phyloP scores from a whole-genome alignment of 495 filamentous ascomycete species.

The Aspergillus taichungensis region DNA sequence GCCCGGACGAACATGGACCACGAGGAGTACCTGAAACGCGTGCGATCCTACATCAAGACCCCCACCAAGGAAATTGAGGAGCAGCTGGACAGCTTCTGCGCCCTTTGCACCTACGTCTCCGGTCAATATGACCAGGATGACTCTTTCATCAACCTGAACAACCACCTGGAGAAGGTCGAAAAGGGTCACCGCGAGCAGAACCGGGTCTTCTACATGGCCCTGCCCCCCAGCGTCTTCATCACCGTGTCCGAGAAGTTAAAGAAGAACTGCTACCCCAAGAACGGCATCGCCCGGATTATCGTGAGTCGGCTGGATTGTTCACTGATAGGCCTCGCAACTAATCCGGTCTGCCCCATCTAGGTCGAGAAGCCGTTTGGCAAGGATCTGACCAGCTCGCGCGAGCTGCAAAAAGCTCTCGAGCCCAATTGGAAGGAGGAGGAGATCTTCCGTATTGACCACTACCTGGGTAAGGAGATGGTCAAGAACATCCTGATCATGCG shows the following conservation, averaged over 20 bases:
- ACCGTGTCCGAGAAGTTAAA: slow-evolving; percentile 95
- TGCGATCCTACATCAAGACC: slow-evolving; percentile 97
- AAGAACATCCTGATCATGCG: slow-evolving; percentile 98
- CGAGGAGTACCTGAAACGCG: slow-evolving; percentile 83
- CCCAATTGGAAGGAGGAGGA: slow-evolving; percentile 99
- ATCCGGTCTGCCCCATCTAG: slow-evolving; percentile 31
- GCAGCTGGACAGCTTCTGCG: slow-evolving; percentile 82
- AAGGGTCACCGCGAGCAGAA: slow-evolving; percentile 73
- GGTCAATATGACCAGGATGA: slow-evolving; percentile 98
- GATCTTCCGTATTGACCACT: slow-evolving; percentile 99
- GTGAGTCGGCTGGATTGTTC: slow-evolving; percentile 36
- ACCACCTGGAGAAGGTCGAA: slow-evolving; percentile 86
- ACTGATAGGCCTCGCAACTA: too few species aligned
- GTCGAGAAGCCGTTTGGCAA: slow-evolving; percentile 99
- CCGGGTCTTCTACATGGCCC: slow-evolving; percentile 97
- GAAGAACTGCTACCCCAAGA: slow-evolving; percentile 87
- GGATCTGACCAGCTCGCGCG: slow-evolving; percentile 86
- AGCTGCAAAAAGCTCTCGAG: slow-evolving; percentile 88
- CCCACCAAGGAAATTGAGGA: slow-evolving; percentile 97
- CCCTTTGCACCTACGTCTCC: slow-evolving; percentile 82
- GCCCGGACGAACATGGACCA: slow-evolving; percentile 99
- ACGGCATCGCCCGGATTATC: slow-evolving; percentile 86
- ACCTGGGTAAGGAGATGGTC: slow-evolving; percentile 99
- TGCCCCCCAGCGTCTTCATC: slow-evolving; percentile 96
- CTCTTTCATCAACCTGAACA: slow-evolving; percentile 78